phyloP scores from a whole-genome alignment of 495 filamentous ascomycete species.

The Neurospora pannonica region DNA sequence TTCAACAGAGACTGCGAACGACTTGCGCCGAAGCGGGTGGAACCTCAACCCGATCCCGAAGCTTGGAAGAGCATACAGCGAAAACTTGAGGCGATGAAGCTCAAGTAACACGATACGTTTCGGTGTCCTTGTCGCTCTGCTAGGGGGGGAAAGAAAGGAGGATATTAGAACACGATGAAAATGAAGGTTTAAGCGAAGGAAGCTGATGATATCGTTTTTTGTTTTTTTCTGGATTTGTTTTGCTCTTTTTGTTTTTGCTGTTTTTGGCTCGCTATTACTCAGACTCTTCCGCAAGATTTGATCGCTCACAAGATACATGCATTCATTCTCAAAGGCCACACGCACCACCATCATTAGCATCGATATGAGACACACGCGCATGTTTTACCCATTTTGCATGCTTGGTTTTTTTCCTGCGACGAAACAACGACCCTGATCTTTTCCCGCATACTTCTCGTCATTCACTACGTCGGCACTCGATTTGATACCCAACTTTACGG shows the following conservation, averaged over 20 bases:
- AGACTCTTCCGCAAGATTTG: neutral
- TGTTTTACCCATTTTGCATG: neutral
- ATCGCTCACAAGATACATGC: neutral
- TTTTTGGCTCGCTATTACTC: neutral
- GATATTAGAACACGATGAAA: neutral
- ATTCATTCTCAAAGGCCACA: neutral
- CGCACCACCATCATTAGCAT: neutral
- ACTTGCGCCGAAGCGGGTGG: conserved; percentile 46
- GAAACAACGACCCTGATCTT: neutral
- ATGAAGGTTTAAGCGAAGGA: neutral
- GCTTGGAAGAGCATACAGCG: conserved; percentile 51
- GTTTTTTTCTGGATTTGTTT: neutral
- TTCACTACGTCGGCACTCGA: neutral
- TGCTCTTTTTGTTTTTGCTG: neutral
- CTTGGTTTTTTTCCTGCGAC: neutral
- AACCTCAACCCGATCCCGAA: conserved; percentile 56
- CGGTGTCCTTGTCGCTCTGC: neutral
- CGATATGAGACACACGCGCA: neutral
- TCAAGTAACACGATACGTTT: conserved; percentile 17
- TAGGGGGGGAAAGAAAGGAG: neutral
- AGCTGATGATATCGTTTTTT: neutral
- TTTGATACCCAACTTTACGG: neutral
- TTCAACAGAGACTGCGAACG: conserved; percentile 45
- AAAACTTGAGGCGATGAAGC: conserved; percentile 39
- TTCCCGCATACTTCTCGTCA: neutral